phyloP scores from a whole-genome alignment of 352 stramenopile genomes.

The Globisporangium emineosum region DNA sequence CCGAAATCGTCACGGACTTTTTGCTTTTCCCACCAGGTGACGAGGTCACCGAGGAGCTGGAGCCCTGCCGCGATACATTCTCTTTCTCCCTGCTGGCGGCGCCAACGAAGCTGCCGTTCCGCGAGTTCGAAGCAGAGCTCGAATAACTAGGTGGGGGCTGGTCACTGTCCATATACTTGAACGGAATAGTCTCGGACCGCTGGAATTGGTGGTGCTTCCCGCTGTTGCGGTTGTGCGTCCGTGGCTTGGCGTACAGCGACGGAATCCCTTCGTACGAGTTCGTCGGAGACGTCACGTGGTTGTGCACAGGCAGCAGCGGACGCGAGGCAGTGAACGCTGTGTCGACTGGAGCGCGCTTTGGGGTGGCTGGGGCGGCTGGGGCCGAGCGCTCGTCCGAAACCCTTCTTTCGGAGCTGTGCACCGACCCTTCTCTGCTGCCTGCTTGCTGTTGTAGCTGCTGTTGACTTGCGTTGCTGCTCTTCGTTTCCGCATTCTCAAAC shows the following conservation, averaged over 20 bases:
- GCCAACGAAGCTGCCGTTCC: background rate
- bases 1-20: background rate
- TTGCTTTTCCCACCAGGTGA: conserved; percentile 3
- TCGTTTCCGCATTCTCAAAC: background rate
- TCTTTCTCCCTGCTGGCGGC: background rate
- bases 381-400: background rate
- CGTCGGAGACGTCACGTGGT: conserved; percentile 17
- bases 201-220: background rate
- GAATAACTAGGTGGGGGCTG: conserved; percentile 10
- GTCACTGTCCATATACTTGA: conserved; percentile 5
- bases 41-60: conserved; percentile 2
- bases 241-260: conserved; percentile 18
- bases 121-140: conserved; percentile 8
- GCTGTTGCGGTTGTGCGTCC: background rate
- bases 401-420: background rate
- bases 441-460: background rate
- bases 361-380: background rate
- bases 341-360: background rate
- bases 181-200: conserved; percentile 13
- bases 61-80: background rate
- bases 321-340: background rate
- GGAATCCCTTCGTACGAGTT: conserved; percentile 19
- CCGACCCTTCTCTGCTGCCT: background rate
- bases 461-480: background rate
- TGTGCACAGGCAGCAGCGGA: background rate